Percentiles rank a stretch among this genome's conserved stretches.
Evolutionary conservation across 1,284 basidiomycete species (phyloP).

Genomic region (Trichosporon sp.): DNA sequence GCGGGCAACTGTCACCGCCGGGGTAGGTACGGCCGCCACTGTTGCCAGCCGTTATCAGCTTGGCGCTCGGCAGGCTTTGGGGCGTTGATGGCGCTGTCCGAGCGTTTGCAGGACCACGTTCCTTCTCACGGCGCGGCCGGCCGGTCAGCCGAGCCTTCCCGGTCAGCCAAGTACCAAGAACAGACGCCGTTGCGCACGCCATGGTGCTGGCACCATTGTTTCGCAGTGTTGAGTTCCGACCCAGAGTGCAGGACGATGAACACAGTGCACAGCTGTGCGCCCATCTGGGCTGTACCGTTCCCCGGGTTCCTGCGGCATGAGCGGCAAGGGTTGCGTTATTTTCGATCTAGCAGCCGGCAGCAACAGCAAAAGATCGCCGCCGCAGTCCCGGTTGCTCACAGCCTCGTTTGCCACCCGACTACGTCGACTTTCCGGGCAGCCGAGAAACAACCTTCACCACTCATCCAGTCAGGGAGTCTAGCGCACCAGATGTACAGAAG

Average conservation of each 20-base stretch:
- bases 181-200: neutral
- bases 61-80: neutral
- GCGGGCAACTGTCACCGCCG: too few relatives aligned
- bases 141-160: neutral
- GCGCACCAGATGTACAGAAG: neutral
- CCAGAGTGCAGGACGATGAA: neutral
- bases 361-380: conserved; percentile 2
- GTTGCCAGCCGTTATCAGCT: too few relatives aligned
- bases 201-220: neutral
- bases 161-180: neutral
- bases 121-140: neutral
- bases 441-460: neutral
- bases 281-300: neutral
- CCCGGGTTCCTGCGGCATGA: neutral
- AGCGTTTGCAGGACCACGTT: neutral
- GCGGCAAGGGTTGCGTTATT: neutral
- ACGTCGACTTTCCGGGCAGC: neutral
- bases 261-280: too few relatives aligned
- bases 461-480: neutral
- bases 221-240: neutral
- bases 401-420: neutral
- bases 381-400: too few relatives aligned
- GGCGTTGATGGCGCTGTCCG: neutral
- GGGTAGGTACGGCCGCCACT: too few relatives aligned
- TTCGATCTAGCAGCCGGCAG: neutral